Conservation (phyloP, 768 basidiomycete genomes). For the Candolleomyces aberdarensis region DNA sequence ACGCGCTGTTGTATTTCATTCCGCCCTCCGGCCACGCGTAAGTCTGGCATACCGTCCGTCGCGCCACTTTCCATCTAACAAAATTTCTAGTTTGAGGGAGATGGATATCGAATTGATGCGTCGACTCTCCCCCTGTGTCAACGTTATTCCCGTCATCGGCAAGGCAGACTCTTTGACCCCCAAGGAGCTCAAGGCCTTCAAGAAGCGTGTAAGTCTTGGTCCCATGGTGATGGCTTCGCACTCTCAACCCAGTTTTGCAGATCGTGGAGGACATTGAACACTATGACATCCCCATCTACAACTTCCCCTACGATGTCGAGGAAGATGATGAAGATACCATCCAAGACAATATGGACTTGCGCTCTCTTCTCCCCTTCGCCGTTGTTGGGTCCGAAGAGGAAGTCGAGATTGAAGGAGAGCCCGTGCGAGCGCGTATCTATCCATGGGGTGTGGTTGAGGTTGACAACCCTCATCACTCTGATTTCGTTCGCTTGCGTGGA, state of each 20-base stretch:
- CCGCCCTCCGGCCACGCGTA: constrained; percentile 85
- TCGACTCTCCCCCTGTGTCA: constrained; percentile 83
- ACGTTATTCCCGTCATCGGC: constrained; percentile 90
- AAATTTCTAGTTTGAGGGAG: constrained; percentile 60
- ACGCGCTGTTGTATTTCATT: constrained; percentile 88
- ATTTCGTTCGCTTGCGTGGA: constrained; percentile 74
- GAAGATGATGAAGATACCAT: constrained; percentile 94
- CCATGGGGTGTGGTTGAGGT: constrained; percentile 93
- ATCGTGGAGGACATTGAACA: constrained; percentile 93
- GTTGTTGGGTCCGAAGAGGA: constrained; percentile 89
- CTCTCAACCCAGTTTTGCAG: constrained; percentile 28
- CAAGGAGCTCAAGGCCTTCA: constrained; percentile 78
- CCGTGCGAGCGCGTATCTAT: constrained; percentile 78
- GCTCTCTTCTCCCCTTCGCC: constrained; percentile 81
- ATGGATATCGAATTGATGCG: constrained; percentile 95
- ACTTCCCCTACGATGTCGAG: constrained; percentile 92
- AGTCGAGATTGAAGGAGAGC: constrained; percentile 74
- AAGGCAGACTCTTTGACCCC: constrained; percentile 87
- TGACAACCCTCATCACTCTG: constrained; percentile 88
- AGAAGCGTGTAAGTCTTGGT: constrained; percentile 55
- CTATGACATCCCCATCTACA: constrained; percentile 88
- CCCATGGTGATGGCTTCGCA: background rate
- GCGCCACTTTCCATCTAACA: constrained; percentile 9
- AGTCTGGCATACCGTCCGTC: constrained; percentile 24
- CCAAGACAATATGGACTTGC: constrained; percentile 83